Base-by-base conservation (phyloP, 352 stramenopile genomes). In the Globisporangium recalcitrans region DNA sequence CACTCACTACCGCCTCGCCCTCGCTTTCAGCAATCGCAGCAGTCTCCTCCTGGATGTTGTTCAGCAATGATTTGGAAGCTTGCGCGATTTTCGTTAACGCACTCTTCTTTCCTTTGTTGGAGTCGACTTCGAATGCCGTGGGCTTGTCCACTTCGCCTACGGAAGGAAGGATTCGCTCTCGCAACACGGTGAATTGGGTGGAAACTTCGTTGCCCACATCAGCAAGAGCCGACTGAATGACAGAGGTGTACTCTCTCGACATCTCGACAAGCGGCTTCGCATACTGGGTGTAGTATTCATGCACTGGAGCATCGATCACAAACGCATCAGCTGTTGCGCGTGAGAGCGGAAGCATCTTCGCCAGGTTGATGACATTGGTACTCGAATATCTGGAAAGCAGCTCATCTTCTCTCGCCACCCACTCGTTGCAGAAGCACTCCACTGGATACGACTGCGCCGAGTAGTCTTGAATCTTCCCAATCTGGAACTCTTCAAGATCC, bases 341-440 rank as follows among this genome's bases (percentile, higher is more conserved):
- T 16, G 76, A 83, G 63, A 83, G 83, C 42, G 74, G 72, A 10
- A 85, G 55, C 52, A 82, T 48, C 51, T 63, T 68, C 36, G 51
- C 52, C 29, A 85, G 53, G 26, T 65, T 61, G 6, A 77, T 31
- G 16, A 73, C 16, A 24, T 72, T 56, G 4, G 58, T 48, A 22
- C 58, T 36, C 0, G 72, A 81, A 6, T 63, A 27, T 34, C 56
- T 75, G 2, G 55, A 52, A 5, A 78, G 60, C 38, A 81, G 34
- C 1, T 56, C 60, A 42, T 52, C 77, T 48, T 85, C 70, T 14
- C 74, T 69, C 29, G 64, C 24, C 24, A 70, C 78, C 76, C 76
- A 85, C 47, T 80, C 74, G 16, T 49, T 62, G 32, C 76, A 85
- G 42, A 85, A 81, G 55, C 70, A 82, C 16, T 55, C 46, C 7